Evolutionary conservation across 495 filamentous ascomycete genomes (phyloP), one percentile per base, ranked within the genome.

Genomic region (Penicillium antarcticum): DNA sequence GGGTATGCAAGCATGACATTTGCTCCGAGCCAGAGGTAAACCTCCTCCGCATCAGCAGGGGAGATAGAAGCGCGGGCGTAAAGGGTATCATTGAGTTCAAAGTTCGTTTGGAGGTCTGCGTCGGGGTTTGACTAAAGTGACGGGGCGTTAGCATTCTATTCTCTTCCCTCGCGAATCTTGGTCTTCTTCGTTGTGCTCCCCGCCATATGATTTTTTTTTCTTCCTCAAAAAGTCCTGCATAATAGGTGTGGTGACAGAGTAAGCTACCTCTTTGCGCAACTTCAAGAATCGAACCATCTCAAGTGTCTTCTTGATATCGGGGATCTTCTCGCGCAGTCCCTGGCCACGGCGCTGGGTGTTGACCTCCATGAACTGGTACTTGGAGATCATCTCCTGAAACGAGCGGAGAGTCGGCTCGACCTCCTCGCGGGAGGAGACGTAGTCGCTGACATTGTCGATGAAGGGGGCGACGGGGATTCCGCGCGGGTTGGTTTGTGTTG

Each of bases 361-460:
- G 59, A 86, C 78, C 76, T 97, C 91, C 94, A 98, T 98, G 73
- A 97, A 98, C 69, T 97, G 95, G 74, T 98, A 98, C 78, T 98
- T 97, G 47, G 92, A 91, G 58, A 98, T 97, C 95, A 98, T 96
- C 78, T 98, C 94, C 70, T 97, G 94, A 70, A 98, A 97, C 62
- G 80, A 91, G 65, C 87, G 86, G 60, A 98, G 78, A 21, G 91
- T 96, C 18, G 81, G 73, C 67, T 97, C 94, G 55, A 97, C 94
- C 51, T 97, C 89, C 4, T 80, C 83, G 17, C 92, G 84, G 8
- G 86, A 83, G 52, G 90, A 78, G 58, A 97, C 88, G 73, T 96
- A 97, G 75, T 97, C 91, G 77, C 89, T 84, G 47, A 98, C 92
- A 67, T 92, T 89, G 73, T 96, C 92, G 65, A 97, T 88, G 62